A percentile compares a stretch with the other conserved stretches of the same genome.
These are phyloP conservation scores for Mesembryanthemum crystallinum DNA, from an alignment of 148 eudicot species.

Conservation along the genomic window DNA sequence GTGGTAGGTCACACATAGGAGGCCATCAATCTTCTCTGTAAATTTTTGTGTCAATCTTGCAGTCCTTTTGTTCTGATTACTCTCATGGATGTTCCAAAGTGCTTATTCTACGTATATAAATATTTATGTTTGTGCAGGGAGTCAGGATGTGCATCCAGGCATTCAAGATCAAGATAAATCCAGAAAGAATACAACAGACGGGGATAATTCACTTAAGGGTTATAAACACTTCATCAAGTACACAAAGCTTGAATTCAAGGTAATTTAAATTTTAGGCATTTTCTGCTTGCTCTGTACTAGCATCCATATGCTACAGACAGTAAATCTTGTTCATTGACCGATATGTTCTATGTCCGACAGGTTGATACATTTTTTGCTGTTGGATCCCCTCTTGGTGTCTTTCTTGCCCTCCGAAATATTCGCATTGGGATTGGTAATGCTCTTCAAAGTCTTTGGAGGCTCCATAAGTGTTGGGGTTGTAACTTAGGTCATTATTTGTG, in stretches of 20 bases:
- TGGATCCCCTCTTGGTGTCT: slow-evolving; percentile 98
- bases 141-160: slow-evolving; percentile 25
- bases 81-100: not conserved
- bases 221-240: slow-evolving; percentile 72
- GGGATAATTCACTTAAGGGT: slow-evolving; percentile 38
- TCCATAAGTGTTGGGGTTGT: not conserved
- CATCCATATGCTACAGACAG: not conserved
- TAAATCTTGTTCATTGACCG: not conserved
- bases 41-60: not conserved
- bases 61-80: not conserved
- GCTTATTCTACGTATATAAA: slow-evolving; percentile 4
- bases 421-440: slow-evolving; percentile 85
- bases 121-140: slow-evolving; percentile 33
- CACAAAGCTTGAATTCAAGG: slow-evolving; percentile 86
- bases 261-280: slow-evolving; percentile 10
- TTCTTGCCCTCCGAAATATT: slow-evolving; percentile 90
- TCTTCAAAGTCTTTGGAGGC: not conserved
- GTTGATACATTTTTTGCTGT: slow-evolving; percentile 95
- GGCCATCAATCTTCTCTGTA: not conserved
- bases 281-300: not conserved
- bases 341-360: slow-evolving; percentile 36
- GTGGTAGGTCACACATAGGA: slow-evolving; percentile 22
- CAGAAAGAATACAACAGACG: slow-evolving; percentile 31
- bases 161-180: slow-evolving; percentile 36
- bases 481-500: slow-evolving; percentile 10